Base-by-base conservation (phyloP, 331 rosid genomes). In the Cydonia oblonga region DNA sequence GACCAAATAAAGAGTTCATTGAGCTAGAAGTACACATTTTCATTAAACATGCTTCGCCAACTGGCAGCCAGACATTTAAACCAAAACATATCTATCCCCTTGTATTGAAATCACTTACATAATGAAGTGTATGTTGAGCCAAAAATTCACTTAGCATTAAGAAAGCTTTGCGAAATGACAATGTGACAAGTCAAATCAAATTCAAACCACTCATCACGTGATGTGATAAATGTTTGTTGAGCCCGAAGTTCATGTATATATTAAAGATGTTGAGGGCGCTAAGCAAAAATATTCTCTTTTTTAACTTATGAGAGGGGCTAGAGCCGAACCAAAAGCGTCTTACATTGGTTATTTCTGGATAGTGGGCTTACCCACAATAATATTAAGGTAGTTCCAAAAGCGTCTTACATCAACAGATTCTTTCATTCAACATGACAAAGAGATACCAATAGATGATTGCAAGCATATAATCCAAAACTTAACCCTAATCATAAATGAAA, bases 351-450 rank as follows among this genome's bases (percentile, higher is more conserved):
- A 15, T 16, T 65, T 23, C 26, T 70, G 49, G 60, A 63, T 35
- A 5, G 10, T 70, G 72, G 72, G 20, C 57, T 25, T 25, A 35
- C 13, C 35, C 72, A 70, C 28, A 69, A n/a, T 35, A 49, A 49
- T 49, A 49, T 16, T 2, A 18, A 16, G 54, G 54, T 38, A 6
- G 75, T 23, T 20, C 24, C 5, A 13, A 61, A 10, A 38, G 42
- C 32, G 65, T 51, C 64, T 46, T 63, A 32, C 70, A 44, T 63
- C 76, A 69, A 38, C 42, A 69, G 49, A 62, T 33, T 70, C 66
- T 54, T 63, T 35, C 9, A 33, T 35, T 12, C 71, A 35, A 70
- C 60, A 76, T 19, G 76, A 63, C 59, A 38, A 33, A 0, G 46
- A 76, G 66, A 51, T 33, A 46, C 32, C 32, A 49, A 25, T 38